Evolutionary conservation across 2,329 filamentous ascomycete species (phyloP).

Genomic region (Colletotrichum godetiae): DNA sequence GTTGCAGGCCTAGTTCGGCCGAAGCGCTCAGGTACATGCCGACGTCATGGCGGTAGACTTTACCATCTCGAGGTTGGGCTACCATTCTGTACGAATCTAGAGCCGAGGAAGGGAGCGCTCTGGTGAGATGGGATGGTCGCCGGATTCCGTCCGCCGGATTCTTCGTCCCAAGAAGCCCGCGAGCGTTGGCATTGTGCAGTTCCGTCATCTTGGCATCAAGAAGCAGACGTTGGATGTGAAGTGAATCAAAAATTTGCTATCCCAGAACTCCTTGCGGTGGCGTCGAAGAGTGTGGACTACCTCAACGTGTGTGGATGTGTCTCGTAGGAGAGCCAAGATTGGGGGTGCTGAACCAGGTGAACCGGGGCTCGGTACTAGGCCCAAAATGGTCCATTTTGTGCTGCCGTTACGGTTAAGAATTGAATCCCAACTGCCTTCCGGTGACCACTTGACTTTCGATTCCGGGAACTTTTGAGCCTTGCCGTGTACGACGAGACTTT

Average conservation of each 20-base stretch:
- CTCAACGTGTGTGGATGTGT: neutral
- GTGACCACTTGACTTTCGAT: neutral
- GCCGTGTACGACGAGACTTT: neutral
- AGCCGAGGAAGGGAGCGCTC: neutral
- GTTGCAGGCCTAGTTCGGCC: constrained; percentile 23
- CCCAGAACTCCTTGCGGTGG: neutral
- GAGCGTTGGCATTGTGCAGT: neutral
- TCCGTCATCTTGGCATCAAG: constrained; percentile 1
- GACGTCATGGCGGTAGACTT: constrained; percentile 25
- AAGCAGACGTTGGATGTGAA: neutral
- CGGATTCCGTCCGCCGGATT: neutral
- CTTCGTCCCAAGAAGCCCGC: constrained; percentile 12
- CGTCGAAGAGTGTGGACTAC: constrained; percentile 9
- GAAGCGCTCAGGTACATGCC: constrained; percentile 19
- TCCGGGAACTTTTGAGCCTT: neutral
- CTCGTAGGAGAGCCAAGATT: constrained; percentile 18
- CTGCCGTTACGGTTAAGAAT: neutral
- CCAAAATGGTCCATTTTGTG: neutral
- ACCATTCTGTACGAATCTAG: neutral
- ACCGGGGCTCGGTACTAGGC: neutral
- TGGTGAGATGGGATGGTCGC: constrained; percentile 9
- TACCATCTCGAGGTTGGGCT: neutral
- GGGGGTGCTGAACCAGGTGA: neutral
- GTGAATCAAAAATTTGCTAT: constrained; percentile 9
- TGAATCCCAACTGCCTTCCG: neutral